Conservation (phyloP, 2,329 filamentous ascomycete genomes). For the Botrytis paeoniae region DNA sequence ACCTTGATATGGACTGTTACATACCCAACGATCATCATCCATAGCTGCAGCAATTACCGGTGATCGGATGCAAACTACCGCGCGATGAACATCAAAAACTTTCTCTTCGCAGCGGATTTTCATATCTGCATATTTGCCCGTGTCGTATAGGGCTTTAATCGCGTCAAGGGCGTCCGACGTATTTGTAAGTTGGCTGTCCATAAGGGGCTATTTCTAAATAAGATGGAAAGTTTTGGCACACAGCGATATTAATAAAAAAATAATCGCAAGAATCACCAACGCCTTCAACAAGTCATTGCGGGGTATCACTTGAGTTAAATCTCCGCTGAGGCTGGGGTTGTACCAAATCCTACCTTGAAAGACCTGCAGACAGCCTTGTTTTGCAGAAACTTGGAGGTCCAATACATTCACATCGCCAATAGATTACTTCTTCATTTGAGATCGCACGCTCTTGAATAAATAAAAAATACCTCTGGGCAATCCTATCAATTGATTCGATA, state of each 20-base stretch:
- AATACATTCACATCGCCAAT: background rate
- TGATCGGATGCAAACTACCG: slow-evolving; percentile 27
- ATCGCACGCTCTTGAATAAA: background rate
- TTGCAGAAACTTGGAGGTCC: background rate
- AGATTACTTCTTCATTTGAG: background rate
- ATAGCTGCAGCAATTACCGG: slow-evolving; percentile 25
- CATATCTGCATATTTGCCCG: slow-evolving; percentile 27
- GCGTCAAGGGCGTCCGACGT: slow-evolving; percentile 1
- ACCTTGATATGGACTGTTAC: background rate
- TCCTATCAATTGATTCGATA: background rate
- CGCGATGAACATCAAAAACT: slow-evolving; percentile 25
- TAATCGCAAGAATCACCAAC: background rate
- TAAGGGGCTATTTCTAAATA: background rate
- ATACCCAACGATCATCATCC: slow-evolving; percentile 25
- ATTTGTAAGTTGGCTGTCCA: background rate
- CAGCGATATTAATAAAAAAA: background rate
- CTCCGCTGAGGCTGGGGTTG: background rate
- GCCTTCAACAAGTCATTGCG: no score
- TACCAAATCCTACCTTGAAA: background rate
- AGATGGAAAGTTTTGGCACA: background rate
- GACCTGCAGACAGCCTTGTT: background rate
- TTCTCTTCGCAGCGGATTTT: slow-evolving; percentile 24
- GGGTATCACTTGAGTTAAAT: background rate
- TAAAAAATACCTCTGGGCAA: no score
- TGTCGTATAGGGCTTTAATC: slow-evolving; percentile 13